Base-by-base conservation (phyloP, 169 alveolate genomes). In the Plasmodium cynomolgi region DNA sequence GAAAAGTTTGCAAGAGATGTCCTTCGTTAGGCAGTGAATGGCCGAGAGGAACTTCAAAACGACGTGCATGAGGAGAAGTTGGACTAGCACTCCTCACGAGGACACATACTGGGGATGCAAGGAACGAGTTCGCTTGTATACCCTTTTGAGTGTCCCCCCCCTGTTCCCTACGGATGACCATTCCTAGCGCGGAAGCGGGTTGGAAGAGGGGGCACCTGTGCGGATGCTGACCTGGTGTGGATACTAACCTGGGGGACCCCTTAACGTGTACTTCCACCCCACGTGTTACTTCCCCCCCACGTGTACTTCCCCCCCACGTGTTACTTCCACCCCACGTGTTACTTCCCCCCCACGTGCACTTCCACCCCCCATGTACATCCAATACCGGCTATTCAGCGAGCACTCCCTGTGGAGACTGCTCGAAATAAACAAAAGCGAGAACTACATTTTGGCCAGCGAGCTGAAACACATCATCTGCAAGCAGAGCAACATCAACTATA, bases 401-500 rank as follows among this genome's bases (percentile, higher is more conserved):
- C 88, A 50, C 77, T 80, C 91, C 44, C 20, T 90, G 3, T 90
- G 94, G 94, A 90, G 94, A 29, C 6, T 71, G 20, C 54, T 90
- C 8, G 91, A 80, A 90, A 80, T 90, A 8, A 80, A 81, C 47
- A 90, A 47, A 68, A 90, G 37, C 37, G 94, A 90, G 39, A 81
- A 90, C 71, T 90, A 90, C 54, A 90, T 90, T 68, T 90, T 58
- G 50, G 94, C 33, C 20, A 81, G 58, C 23, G 94, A 90, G 17
- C 47, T 90, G 44, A 90, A 90, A 29, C 54, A 37, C 54, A 90
- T 90, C 29, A 62, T 90, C n/a, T 80, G 94, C 17, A 90, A 90
- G 50, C 91, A 90, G 75, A 90, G 94, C 50, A 90, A 90, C 44
- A 90, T 90, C 7, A 90, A 90, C 50, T 90, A 90, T 62, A 72